Base-by-base conservation (phyloP, 2,329 filamentous ascomycete species). In the Trichoderma sp. region DNA sequence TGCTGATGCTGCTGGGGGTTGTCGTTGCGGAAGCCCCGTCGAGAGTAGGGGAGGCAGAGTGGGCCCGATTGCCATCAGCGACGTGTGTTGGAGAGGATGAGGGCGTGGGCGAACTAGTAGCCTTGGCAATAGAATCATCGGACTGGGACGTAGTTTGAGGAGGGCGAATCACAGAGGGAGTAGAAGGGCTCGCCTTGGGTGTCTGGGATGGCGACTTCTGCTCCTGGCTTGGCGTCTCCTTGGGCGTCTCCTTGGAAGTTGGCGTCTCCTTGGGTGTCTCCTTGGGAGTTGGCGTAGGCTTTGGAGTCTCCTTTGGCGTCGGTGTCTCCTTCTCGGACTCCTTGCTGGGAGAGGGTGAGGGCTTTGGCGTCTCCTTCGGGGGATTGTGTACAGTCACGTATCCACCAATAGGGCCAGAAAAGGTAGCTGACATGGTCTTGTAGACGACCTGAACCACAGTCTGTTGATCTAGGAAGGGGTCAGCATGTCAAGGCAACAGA, bases 381-480 rank as follows among this genome's bases (percentile, higher is more conserved):
- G 64, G 54, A 39, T 67, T 42, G 10, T 68, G 73, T 10, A 80
- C 58, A 6, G 81, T 83, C 37, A 77, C 77, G 66, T 80, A 83
- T 29, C 82, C 80, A 32, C 72, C 82, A 66, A 84, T 75, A 6
- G 75, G 73, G n/a, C 80, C 82, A 39, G 77, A 74, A 42, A 83
- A 83, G 5, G 77, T 81, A 13, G 78, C 73, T 6, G 74, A 71
- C 74, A 82, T 69, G 42, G 82, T 84, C 59, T 78, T 77, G 71
- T 80, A 83, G 22, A 83, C 76, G 19, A 80, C 81, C 15, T 72
- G 73, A 37, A 78, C 72, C 50, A 80, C 73, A 22, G 48, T 57
- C 27, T 27, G 39, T 54, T 66, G 19, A 25, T 27, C 67, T 65
- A 25, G 9, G 29, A 48, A 37, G 27, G 35, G 35, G 37, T 65